A percentile compares a stretch with the other conserved stretches of the same genome.
These are phyloP conservation scores for Cucumis cinereus DNA, from an alignment of 306 rosid genomes.

Conservation along the genomic window DNA sequence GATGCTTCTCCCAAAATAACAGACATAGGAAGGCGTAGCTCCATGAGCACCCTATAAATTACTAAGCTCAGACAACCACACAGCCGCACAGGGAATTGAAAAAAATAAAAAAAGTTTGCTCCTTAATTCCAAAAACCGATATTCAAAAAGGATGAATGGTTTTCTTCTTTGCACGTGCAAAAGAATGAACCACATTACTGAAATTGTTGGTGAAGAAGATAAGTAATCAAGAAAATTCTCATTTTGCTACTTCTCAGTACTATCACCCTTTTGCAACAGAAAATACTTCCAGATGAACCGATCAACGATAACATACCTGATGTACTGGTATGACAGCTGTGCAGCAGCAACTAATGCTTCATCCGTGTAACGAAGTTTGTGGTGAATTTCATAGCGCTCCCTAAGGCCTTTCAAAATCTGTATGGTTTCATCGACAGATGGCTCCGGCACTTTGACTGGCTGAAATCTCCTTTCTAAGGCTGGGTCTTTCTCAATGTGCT, in stretches of 20 bases:
- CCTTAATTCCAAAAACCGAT: background rate
- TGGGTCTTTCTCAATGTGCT: slow-evolving; percentile 92
- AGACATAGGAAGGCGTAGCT: background rate
- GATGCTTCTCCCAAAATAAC: background rate
- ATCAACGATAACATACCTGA: slow-evolving; percentile 41
- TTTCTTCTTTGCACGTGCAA: background rate
- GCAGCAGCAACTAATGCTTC: slow-evolving; percentile 90
- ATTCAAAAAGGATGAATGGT: background rate
- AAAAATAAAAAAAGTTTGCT: background rate
- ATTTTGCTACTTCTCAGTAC: background rate
- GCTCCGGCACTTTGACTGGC: slow-evolving; percentile 94
- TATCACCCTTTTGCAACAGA: background rate
- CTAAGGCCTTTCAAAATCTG: slow-evolving; percentile 80
- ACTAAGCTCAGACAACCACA: background rate
- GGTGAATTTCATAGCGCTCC: slow-evolving; percentile 91
- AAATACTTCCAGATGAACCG: background rate
- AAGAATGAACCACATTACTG: background rate
- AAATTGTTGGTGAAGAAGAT: background rate
- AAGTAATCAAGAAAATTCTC: background rate
- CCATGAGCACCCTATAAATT: background rate
- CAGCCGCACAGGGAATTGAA: background rate
- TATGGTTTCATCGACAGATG: slow-evolving; percentile 80
- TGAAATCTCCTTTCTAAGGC: slow-evolving; percentile 92
- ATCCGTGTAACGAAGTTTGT: slow-evolving; percentile 91
- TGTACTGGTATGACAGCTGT: slow-evolving; percentile 78